A percentile compares a stretch with the other conserved stretches of the same genome.
Conservation (phyloP, 2,329 filamentous ascomycete genomes). For the Phialophora tarda region DNA sequence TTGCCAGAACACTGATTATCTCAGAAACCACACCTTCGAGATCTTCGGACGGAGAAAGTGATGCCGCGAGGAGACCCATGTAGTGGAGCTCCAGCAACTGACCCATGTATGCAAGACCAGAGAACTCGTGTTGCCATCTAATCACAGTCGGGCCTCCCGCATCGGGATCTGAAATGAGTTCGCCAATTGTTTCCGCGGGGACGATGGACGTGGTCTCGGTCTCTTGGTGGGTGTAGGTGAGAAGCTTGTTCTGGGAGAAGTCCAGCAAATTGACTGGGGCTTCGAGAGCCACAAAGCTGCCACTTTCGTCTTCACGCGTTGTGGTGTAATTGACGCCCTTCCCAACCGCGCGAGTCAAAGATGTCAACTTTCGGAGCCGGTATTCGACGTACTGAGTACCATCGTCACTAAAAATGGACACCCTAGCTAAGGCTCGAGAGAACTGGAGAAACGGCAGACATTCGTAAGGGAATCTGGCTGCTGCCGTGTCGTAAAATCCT, state of each 20-base stretch:
- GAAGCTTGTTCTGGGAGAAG: slow-evolving; percentile 39
- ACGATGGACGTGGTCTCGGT: slow-evolving; percentile 31
- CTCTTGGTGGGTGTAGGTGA: slow-evolving; percentile 39
- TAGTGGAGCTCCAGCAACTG: slow-evolving; percentile 63
- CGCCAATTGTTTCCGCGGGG: slow-evolving; percentile 47
- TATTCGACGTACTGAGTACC: slow-evolving; percentile 62
- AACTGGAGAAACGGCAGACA: slow-evolving; percentile 77
- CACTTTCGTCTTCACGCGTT: slow-evolving; percentile 83
- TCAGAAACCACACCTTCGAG: slow-evolving; percentile 70
- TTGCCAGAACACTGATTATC: slow-evolving; percentile 74
- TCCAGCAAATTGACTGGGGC: slow-evolving; percentile 59
- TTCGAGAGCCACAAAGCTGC: slow-evolving; percentile 73
- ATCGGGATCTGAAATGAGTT: slow-evolving; percentile 79
- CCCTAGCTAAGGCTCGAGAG: slow-evolving; percentile 66
- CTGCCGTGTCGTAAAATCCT: slow-evolving; percentile 68
- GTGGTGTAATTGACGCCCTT: slow-evolving; percentile 75
- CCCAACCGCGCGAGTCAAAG: slow-evolving; percentile 79
- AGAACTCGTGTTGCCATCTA: slow-evolving; percentile 76
- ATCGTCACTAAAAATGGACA: slow-evolving; percentile 51
- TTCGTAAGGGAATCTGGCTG: slow-evolving; percentile 84
- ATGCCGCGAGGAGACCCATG: slow-evolving; percentile 55
- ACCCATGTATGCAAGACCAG: slow-evolving; percentile 77
- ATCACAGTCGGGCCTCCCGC: slow-evolving; percentile 72
- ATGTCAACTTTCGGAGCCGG: slow-evolving; percentile 71
- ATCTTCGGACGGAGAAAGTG: slow-evolving; percentile 57